These are phyloP conservation scores for Rhizopogon vinicolor DNA, from an alignment of 768 basidiomycete species.

Conservation along the genomic window DNA sequence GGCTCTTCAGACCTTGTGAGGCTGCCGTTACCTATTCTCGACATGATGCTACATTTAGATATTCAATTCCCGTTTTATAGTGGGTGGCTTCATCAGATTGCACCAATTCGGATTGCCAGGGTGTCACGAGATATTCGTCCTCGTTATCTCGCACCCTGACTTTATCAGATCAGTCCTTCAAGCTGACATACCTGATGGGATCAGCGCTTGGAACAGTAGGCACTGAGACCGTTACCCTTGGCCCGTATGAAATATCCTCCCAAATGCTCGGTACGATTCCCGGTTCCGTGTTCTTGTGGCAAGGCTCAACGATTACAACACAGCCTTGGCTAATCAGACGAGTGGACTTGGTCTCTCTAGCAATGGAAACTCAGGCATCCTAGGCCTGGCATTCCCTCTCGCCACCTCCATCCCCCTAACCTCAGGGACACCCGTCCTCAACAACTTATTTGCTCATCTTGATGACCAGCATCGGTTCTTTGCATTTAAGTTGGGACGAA, in stretches of 20 bases:
- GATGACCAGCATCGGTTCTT: conserved; percentile 40
- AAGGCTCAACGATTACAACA: not conserved
- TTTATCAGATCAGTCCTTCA: conserved; percentile 33
- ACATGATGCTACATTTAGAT: conserved; percentile 1
- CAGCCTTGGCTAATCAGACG: conserved; percentile 43
- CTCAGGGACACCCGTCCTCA: conserved; percentile 39
- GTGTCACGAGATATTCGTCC: conserved; percentile 36
- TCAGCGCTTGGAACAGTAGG: conserved; percentile 43
- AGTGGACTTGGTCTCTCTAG: conserved; percentile 37
- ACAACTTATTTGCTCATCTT: conserved; percentile 43
- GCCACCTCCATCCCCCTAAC: conserved; percentile 41
- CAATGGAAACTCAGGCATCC: conserved; percentile 49
- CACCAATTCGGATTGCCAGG: conserved; percentile 37
- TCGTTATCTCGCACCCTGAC: conserved; percentile 26
- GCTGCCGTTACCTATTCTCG: conserved; percentile 1
- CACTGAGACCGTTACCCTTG: conserved; percentile 43
- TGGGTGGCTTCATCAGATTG: conserved; percentile 52
- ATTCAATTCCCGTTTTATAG: conserved; percentile 14
- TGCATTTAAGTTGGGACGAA: conserved; percentile 44
- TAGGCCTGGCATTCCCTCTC: conserved; percentile 49
- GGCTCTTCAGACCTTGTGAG: conserved; percentile 54
- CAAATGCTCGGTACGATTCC: conserved; percentile 42
- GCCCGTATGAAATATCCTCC: conserved; percentile 37
- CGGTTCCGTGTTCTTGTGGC: not conserved
- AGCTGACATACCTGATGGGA: conserved; percentile 45